Evolutionary conservation across 2,329 filamentous ascomycete genomes (phyloP).

Genomic region (Fusarium paranaense): DNA sequence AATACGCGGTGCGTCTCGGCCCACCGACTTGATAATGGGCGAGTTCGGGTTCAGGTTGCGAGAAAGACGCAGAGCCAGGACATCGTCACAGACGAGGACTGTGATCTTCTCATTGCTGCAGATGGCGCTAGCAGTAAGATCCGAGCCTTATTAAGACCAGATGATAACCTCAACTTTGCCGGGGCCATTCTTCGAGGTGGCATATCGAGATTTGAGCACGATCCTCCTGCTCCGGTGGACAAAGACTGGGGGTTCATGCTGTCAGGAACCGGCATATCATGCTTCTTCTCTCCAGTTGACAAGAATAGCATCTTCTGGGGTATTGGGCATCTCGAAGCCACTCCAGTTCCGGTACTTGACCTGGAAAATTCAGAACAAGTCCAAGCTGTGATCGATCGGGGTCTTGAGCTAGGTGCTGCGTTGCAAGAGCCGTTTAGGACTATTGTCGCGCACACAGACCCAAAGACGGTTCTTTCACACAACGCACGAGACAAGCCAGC

Average conservation of each 20-base stretch:
- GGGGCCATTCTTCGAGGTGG: constrained; percentile 55
- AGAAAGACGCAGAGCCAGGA: background rate
- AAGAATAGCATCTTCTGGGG: constrained; percentile 55
- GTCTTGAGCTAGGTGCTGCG: constrained; percentile 46
- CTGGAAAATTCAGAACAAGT: constrained; percentile 34
- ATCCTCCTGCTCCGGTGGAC: constrained; percentile 48
- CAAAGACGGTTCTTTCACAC: constrained; percentile 50
- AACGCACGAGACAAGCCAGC: constrained; percentile 59
- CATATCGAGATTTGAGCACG: constrained; percentile 49
- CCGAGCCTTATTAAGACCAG: constrained; percentile 51
- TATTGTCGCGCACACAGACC: constrained; percentile 55
- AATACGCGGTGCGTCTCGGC: constrained; percentile 42
- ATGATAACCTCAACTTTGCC: constrained; percentile 53
- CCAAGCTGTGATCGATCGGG: constrained; percentile 47
- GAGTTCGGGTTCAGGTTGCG: constrained; percentile 36
- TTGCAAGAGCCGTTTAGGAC: constrained; percentile 55
- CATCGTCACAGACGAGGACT: constrained; percentile 36
- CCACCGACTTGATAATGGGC: constrained; percentile 34
- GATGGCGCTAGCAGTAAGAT: constrained; percentile 59
- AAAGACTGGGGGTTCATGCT: constrained; percentile 56
- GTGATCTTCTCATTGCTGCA: constrained; percentile 58
- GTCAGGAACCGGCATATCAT: constrained; percentile 52
- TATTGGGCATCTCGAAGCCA: constrained; percentile 50
- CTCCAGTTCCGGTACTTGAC: constrained; percentile 26
- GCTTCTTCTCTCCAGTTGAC: constrained; percentile 60